Evolutionary conservation across 345 rosid genomes (phyloP), one percentile per base, ranked within the genome.

Genomic region (Acer campestre): DNA sequence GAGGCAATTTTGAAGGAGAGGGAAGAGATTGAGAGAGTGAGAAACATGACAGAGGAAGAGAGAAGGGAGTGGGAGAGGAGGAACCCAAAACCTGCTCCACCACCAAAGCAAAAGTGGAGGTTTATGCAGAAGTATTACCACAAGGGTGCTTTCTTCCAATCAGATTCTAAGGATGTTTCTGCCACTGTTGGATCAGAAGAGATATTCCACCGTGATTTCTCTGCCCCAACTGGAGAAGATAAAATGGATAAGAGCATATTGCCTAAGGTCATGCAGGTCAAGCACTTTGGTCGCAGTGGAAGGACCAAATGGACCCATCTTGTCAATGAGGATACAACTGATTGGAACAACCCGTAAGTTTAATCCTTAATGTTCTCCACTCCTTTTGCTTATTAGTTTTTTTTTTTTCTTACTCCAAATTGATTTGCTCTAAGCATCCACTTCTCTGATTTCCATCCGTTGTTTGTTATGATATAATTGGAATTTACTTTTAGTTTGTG

Each of bases 221-320:
- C 94, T 80, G 83, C 89, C 4, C 97, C 94, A 0, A 92, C 97
- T 11, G 97, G 97, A 29, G 97, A 90, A 56, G 97, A 92, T 87
- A 92, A 82, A 81, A 82, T 92, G 97, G 89, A 90, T 71, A 92
- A 90, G 77, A 83, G 87, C 40, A 91, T 89, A 74, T 75, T 91
- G 69, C 95, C 95, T 0, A 91, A 89, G 77, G 95, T 91, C 66
- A 89, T 91, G 95, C 95, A 91, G 73, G 93, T 91, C 78, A 88
- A 91, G 75, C 91, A 92, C 85, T 92, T 92, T 74, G 93, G 95
- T 80, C 93, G 97, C 1, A 92, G 94, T 71, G 95, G 97, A 49
- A 84, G 93, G 80, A 90, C 97, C 48, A 92, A 92, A 80, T 89
- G 97, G 97, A 90, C 97, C 11, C 97, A 92, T 83, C 93, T 92